A percentile compares a stretch with the other conserved stretches of the same genome.
Evolutionary conservation across 1,284 basidiomycete genomes (phyloP).

Genomic region (Vanrija sp.): DNA sequence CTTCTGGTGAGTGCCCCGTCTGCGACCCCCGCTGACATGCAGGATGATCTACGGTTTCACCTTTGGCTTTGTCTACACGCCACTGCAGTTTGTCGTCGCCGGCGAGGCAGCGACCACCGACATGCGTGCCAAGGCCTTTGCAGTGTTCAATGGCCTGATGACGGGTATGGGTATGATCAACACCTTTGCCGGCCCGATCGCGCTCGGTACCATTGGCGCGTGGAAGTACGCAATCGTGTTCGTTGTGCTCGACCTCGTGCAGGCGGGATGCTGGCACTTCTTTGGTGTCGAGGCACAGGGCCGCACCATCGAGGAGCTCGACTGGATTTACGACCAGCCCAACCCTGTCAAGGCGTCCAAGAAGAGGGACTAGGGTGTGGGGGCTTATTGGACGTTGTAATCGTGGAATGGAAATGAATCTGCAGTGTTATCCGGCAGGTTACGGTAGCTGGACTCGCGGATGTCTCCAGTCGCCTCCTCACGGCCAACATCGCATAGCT

Average conservation of each 20-base stretch:
- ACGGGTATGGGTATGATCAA: constrained; percentile 56
- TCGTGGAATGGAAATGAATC: no score
- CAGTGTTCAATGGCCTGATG: constrained; percentile 50
- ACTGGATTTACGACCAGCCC: constrained; percentile 39
- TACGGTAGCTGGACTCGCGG: no score
- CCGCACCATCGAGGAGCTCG: constrained; percentile 40
- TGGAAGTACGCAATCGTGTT: constrained; percentile 32
- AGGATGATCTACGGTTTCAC: no score
- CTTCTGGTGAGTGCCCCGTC: no score
- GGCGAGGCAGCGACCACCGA: constrained; percentile 86
- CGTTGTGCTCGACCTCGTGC: constrained; percentile 39
- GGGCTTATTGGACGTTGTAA: no score
- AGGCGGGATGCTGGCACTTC: constrained; percentile 43
- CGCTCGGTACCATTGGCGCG: constrained; percentile 50
- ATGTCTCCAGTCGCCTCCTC: no score
- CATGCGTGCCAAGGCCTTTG: constrained; percentile 78
- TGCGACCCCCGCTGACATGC: no score
- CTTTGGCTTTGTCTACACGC: constrained; percentile 14
- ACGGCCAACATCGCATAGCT: no score
- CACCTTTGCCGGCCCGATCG: constrained; percentile 47
- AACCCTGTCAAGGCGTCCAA: constrained; percentile 34
- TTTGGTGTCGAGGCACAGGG: constrained; percentile 46
- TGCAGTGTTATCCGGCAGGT: no score
- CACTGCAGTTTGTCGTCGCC: constrained; percentile 64
- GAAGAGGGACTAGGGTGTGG: constrained; percentile 23